Percentiles rank a stretch among this genome's conserved stretches.
These are phyloP conservation scores for Daldinia sp. DNA, from an alignment of 2,329 filamentous ascomycete species.

Conservation along the genomic window DNA sequence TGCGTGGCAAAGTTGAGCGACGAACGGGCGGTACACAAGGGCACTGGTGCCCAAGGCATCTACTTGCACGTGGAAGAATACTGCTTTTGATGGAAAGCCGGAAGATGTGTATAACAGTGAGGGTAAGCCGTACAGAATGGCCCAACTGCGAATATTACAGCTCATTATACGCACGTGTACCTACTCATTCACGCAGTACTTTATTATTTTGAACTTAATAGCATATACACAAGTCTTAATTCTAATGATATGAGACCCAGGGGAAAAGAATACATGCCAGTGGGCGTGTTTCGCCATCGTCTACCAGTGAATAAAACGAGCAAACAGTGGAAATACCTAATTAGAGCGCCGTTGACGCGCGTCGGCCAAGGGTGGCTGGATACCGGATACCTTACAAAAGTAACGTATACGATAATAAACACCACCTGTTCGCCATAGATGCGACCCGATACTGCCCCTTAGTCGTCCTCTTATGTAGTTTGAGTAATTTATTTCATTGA, in stretches of 20 bases:
- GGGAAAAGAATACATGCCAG: too few relatives aligned
- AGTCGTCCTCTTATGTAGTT: not conserved
- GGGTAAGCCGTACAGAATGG: not conserved
- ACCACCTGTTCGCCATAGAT: not conserved
- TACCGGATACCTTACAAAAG: not conserved
- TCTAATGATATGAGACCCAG: not conserved
- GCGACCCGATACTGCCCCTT: not conserved
- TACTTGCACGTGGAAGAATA: conserved; percentile 72
- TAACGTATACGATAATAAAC: not conserved
- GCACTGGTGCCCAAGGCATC: conserved; percentile 72
- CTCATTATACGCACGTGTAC: not conserved
- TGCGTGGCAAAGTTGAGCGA: conserved; percentile 68
- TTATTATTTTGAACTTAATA: conserved; percentile 6
- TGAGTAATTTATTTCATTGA: not conserved
- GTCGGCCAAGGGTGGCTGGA: not conserved
- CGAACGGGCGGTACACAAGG: conserved; percentile 73
- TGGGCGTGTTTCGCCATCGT: too few relatives aligned
- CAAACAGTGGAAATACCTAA: not conserved
- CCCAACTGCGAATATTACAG: not conserved
- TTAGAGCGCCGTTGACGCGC: not conserved
- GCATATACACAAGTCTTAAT: conserved; percentile 8
- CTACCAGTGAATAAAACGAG: not conserved
- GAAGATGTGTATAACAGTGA: conserved; percentile 6
- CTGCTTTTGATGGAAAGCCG: conserved; percentile 56
- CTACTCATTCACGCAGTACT: conserved; percentile 1